Percentiles rank a stretch among this genome's conserved stretches.
These are phyloP conservation scores for Pseudozyma sp. DNA, from an alignment of 1,284 basidiomycete species.

Conservation along the genomic window DNA sequence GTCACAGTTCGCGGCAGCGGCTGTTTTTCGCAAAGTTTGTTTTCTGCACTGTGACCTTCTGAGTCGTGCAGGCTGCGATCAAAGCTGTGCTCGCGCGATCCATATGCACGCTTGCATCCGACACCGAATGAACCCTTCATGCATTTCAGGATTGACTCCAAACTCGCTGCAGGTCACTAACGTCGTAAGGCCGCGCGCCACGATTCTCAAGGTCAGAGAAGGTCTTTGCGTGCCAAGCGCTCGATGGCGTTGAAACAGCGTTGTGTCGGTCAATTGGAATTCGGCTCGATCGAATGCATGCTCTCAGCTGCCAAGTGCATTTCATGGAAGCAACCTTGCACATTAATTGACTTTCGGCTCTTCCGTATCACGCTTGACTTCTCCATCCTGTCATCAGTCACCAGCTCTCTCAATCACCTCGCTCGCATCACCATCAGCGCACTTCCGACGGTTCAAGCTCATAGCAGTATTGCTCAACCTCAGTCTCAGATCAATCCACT, in stretches of 20 bases:
- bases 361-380: background rate
- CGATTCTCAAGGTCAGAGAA: background rate
- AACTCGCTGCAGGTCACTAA: background rate
- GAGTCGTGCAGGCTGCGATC: too few relatives aligned
- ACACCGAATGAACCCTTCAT: slow-evolving; percentile 44
- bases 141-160: background rate
- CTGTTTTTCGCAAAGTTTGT: too few relatives aligned
- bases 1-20: too few relatives aligned
- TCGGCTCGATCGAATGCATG: slow-evolving; percentile 19
- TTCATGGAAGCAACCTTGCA: too few relatives aligned
- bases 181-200: too few relatives aligned
- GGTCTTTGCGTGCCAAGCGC: background rate
- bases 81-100: too few relatives aligned
- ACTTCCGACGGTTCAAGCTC: too few relatives aligned
- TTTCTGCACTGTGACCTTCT: too few relatives aligned
- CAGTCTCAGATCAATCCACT: too few relatives aligned
- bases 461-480: too few relatives aligned
- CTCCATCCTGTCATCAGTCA: background rate
- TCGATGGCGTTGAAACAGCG: too few relatives aligned
- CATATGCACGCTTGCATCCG: slow-evolving; percentile 28
- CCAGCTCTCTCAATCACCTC: background rate
- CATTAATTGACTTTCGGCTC: slow-evolving; percentile 5
- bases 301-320: background rate
- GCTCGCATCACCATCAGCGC: background rate
- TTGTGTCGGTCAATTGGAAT: too few relatives aligned